Percentiles rank a stretch among this genome's conserved stretches.
Conservation (phyloP, 1,284 basidiomycete species). For the Cutaneotrichosporon sp. region DNA sequence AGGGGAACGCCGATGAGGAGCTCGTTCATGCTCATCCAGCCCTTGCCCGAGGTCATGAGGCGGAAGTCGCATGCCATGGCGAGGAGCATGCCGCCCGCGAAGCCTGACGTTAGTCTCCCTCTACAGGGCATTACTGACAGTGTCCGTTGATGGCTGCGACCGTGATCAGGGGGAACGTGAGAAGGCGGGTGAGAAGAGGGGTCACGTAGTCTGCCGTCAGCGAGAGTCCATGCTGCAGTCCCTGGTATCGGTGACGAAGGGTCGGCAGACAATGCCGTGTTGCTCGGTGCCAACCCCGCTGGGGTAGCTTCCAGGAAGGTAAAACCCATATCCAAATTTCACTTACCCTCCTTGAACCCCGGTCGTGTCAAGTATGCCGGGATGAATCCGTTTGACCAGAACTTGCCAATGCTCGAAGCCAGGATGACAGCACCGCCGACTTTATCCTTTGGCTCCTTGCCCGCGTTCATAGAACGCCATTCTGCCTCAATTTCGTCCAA, state of each 20-base stretch:
- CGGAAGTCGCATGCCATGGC: conserved; percentile 82
- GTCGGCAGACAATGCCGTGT: too few species aligned
- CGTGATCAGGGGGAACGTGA: conserved; percentile 54
- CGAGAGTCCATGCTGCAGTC: too few species aligned
- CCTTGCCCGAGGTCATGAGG: conserved; percentile 75
- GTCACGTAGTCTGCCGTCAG: conserved; percentile 1
- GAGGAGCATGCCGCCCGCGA: conserved; percentile 77
- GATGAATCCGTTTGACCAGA: conserved; percentile 65
- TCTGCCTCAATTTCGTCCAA: conserved; percentile 72
- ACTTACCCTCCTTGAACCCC: conserved; percentile 3
- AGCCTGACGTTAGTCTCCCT: conserved; percentile 51
- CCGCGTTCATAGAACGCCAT: conserved; percentile 55
- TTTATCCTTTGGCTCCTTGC: not conserved
- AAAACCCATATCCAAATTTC: too few species aligned
- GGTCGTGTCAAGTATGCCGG: not conserved
- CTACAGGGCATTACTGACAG: conserved; percentile 25
- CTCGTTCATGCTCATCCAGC: conserved; percentile 93
- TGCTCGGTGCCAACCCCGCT: too few species aligned
- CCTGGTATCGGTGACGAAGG: too few species aligned
- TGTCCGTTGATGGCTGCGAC: conserved; percentile 88
- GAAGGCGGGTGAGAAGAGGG: conserved; percentile 21
- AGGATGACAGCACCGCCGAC: conserved; percentile 65
- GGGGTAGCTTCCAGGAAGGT: too few species aligned
- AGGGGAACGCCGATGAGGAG: conserved; percentile 65
- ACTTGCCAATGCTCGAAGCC: conserved; percentile 70